Percentiles rank a stretch among this genome's conserved stretches.
phyloP scores from a whole-genome alignment of 2,329 filamentous ascomycete genomes.

The Teratosphaeria pseudoeucalypti region DNA sequence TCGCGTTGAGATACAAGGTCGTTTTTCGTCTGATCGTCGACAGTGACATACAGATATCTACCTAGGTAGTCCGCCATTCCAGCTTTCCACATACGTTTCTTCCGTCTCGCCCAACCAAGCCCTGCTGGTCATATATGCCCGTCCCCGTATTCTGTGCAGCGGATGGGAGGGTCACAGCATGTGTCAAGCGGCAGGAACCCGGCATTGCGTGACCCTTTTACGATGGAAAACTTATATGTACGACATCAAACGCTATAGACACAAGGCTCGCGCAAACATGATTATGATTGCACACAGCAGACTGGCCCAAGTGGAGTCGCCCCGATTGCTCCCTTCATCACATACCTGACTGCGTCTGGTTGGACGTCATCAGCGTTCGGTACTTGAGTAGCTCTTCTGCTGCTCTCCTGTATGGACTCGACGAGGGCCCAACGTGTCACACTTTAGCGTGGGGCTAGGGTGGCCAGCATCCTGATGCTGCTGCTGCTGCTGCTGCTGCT shows the following conservation, averaged over 20 bases:
- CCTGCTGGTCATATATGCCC: background rate
- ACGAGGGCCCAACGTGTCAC: constrained; percentile 3
- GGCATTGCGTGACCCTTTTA: background rate
- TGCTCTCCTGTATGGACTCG: background rate
- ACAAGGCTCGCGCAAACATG: background rate
- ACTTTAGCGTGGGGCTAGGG: background rate
- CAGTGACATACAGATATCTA: background rate
- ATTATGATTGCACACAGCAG: background rate
- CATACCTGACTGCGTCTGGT: background rate
- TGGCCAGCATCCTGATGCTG: background rate
- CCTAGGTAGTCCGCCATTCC: background rate
- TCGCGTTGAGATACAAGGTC: background rate
- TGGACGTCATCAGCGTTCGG: constrained; percentile 2
- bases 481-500: no score
- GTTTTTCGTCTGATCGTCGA: background rate
- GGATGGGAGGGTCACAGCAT: constrained; percentile 5
- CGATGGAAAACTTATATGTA: background rate
- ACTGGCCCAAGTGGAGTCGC: background rate
- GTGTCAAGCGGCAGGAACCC: constrained; percentile 17
- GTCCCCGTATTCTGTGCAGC: constrained; percentile 1
- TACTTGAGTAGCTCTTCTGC: background rate
- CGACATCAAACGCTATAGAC: background rate
- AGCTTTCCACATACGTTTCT: background rate
- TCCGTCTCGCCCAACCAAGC: background rate
- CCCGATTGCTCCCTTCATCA: background rate